Conservation (phyloP, 2,329 filamentous ascomycete genomes). For the Aureobasidium lini region DNA sequence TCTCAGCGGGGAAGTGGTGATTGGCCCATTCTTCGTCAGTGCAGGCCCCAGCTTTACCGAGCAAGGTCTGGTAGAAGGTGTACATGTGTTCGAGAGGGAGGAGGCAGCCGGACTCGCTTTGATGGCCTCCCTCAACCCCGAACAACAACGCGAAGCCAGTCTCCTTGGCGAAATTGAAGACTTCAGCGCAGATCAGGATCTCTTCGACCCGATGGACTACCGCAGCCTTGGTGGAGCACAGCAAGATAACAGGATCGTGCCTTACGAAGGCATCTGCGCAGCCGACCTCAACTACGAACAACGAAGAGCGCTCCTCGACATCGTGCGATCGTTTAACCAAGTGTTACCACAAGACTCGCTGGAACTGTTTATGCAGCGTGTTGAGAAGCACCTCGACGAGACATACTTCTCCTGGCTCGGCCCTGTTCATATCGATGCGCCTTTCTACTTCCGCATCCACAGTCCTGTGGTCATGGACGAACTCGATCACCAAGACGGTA, state of each 20-base stretch:
- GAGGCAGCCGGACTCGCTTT: constrained; percentile 55
- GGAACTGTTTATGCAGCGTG: constrained; percentile 46
- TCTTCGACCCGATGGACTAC: constrained; percentile 45
- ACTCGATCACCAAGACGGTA: constrained; percentile 73
- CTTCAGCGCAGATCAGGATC: constrained; percentile 28
- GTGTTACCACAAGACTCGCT: constrained; percentile 55
- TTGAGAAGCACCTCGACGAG: constrained; percentile 51
- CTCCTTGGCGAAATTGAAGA: constrained; percentile 44
- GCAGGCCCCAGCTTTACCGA: constrained; percentile 42
- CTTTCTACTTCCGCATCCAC: constrained; percentile 72
- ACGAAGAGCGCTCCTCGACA: constrained; percentile 43
- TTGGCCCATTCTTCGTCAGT: constrained; percentile 69
- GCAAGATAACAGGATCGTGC: constrained; percentile 67
- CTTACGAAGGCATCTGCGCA: constrained; percentile 58
- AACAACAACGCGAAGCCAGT: constrained; percentile 43
- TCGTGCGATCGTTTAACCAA: constrained; percentile 57
- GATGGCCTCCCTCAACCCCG: constrained; percentile 53
- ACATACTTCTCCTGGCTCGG: constrained; percentile 77
- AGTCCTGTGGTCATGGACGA: constrained; percentile 66
- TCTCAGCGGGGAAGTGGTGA: constrained; percentile 54
- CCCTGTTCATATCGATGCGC: constrained; percentile 54
- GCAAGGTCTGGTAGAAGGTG: constrained; percentile 38
- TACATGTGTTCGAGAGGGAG: constrained; percentile 56
- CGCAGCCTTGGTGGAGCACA: constrained; percentile 69
- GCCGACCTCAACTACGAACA: constrained; percentile 42